Base-by-base conservation (phyloP, 495 filamentous ascomycete species). In the Tuber brumale region DNA sequence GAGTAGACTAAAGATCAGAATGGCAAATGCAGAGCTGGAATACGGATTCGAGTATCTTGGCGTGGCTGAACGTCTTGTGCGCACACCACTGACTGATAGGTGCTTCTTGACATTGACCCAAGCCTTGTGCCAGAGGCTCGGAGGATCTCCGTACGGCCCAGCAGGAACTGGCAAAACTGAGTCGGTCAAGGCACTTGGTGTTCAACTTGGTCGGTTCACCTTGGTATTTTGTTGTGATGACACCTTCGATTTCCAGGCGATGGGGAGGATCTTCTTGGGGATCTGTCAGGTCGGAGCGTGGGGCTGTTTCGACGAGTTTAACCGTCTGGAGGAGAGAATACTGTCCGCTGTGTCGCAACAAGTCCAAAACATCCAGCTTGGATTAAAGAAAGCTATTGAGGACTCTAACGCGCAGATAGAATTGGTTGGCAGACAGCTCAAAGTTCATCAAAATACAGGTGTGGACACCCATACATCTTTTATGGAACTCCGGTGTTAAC, bases 231-330 rank as follows among this genome's bases (percentile, higher is more conserved):
- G 94, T 84, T 99, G 95, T 85, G 95, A 99, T 82, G 95, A 98
- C 84, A 98, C 95, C 0, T 99, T 99, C 81, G 95, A 99, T 85
- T 98, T 97, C 87, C 95, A 99, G 83, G 95, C 95, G 46, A 99
- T 99, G 95, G 95, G 95, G 8, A 92, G 95, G 77, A 99, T 99
- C 81, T 98, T 99, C 87, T 89, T 99, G 44, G 95, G 95, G 88
- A 97, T 99, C 76, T 99, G 96, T 83, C 96, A 98, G 84, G 95
- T 99, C 76, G 95, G 95, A 82, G 95, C 95, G 21, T 99, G 95
- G 95, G 95, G 95, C 83, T 99, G 95, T 85, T 99, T 99, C 83
- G 95, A 99, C 82, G 95, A 99, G 85, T 99, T 99, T 87, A 99
- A 99, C 84, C 91, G 95, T 87, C 85, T 99, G 23, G 95, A 99